A percentile compares a stretch with the other conserved stretches of the same genome.
phyloP scores from a whole-genome alignment of 2,329 filamentous ascomycete species.

The Coleophoma cylindrospora region DNA sequence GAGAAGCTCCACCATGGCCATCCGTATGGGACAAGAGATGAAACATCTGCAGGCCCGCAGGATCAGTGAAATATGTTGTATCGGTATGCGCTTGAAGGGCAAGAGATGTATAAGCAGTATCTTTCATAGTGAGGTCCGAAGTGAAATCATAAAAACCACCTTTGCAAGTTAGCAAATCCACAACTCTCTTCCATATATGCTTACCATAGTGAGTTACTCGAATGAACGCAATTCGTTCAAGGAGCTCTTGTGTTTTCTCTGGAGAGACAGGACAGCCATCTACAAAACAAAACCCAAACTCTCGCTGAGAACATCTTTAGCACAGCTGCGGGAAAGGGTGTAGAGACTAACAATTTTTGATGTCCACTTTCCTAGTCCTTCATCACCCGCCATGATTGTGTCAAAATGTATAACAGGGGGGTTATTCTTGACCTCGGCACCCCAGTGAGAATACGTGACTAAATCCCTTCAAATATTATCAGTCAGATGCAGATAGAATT shows the following conservation, averaged over 20 bases:
- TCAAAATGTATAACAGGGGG: conserved; percentile 58
- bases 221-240: conserved; percentile 81
- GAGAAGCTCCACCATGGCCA: conserved; percentile 65
- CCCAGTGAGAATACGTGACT: conserved; percentile 26
- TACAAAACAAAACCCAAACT: conserved; percentile 74
- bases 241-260: conserved; percentile 65
- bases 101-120: conserved; percentile 87
- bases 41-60: conserved; percentile 86
- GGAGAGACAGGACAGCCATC: conserved; percentile 63
- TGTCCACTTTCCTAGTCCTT: conserved; percentile 57
- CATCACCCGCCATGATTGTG: conserved; percentile 51
- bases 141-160: conserved; percentile 81
- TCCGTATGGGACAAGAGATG: conserved; percentile 79
- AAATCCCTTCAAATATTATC: too few species aligned
- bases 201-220: conserved; percentile 86
- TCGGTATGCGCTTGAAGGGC: conserved; percentile 85
- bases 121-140: conserved; percentile 79
- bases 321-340: neutral
- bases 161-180: conserved; percentile 17
- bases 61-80: conserved; percentile 93
- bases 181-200: neutral
- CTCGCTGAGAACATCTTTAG: conserved; percentile 41
- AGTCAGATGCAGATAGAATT: too few species aligned
- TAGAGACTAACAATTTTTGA: conserved; percentile 50
- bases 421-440: conserved; percentile 28